Evolutionary conservation across 1,284 basidiomycete species (phyloP).

Genomic region (Sphagnurus paluster): DNA sequence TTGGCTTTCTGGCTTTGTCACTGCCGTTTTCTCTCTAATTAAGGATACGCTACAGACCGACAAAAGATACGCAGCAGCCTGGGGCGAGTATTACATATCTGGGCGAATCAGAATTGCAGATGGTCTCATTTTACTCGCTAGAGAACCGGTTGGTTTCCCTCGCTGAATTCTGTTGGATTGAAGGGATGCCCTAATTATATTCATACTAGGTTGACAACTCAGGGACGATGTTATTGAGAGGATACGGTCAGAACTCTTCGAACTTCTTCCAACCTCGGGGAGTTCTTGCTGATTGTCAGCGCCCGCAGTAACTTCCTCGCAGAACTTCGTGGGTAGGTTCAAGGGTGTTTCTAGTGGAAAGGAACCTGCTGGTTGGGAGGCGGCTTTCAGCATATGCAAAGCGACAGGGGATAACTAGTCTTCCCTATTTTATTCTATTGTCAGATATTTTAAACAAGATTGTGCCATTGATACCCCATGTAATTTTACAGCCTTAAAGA

Average conservation of each 20-base stretch:
- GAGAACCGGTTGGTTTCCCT: slow-evolving; percentile 39
- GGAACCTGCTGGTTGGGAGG: slow-evolving; percentile 45
- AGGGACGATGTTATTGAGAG: slow-evolving; percentile 43
- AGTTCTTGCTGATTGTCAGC: slow-evolving; percentile 3
- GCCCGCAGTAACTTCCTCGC: slow-evolving; percentile 42
- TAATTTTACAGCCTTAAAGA: no score
- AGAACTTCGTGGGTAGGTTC: slow-evolving; percentile 52
- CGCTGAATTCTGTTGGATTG: not conserved
- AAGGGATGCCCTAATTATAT: slow-evolving; percentile 7
- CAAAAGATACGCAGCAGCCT: slow-evolving; percentile 42
- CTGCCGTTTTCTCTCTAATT: not conserved
- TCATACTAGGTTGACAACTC: slow-evolving; percentile 23
- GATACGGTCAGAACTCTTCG: slow-evolving; percentile 41
- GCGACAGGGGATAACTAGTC: not conserved
- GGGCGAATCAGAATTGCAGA: slow-evolving; percentile 53
- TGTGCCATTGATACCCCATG: no score
- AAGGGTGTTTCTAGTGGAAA: slow-evolving; percentile 31
- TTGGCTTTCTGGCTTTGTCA: slow-evolving; percentile 24
- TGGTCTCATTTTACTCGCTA: slow-evolving; percentile 46
- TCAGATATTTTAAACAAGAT: no score
- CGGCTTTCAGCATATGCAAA: slow-evolving; percentile 47
- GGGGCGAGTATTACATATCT: slow-evolving; percentile 45
- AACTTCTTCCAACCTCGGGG: not conserved
- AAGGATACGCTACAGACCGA: slow-evolving; percentile 39
- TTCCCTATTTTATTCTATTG: not conserved